Conservation (phyloP, 306 rosid species). For the Prunus mume region DNA sequence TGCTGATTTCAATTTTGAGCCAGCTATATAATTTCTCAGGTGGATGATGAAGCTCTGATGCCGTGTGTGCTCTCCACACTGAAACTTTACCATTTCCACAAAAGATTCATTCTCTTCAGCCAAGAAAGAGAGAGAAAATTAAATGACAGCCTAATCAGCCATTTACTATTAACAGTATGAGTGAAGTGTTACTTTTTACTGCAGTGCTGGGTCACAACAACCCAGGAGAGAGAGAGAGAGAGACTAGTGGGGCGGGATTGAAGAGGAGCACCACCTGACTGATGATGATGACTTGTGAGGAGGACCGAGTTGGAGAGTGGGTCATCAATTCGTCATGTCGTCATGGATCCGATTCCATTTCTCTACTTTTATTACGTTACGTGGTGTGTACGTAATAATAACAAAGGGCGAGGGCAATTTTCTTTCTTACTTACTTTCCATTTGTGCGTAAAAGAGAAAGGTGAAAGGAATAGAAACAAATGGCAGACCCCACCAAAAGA, state of each 20-base stretch:
- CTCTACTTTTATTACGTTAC: neutral
- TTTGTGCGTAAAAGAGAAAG: neutral
- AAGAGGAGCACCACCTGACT: neutral
- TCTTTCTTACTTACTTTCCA: neutral
- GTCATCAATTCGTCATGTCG: neutral
- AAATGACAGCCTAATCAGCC: neutral
- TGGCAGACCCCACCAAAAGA: neutral
- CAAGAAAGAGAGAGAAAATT: neutral
- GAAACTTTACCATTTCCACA: neutral
- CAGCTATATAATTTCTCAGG: slow-evolving; percentile 8
- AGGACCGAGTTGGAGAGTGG: neutral
- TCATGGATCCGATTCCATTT: neutral
- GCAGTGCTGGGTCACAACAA: neutral
- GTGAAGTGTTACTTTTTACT: slow-evolving; percentile 6
- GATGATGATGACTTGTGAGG: neutral
- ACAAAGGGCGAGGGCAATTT: neutral
- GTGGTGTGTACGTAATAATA: neutral
- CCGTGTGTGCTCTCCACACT: slow-evolving; percentile 16
- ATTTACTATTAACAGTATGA: neutral
- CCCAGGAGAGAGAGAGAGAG: no score
- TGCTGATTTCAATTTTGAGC: neutral
- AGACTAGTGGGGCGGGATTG: no score
- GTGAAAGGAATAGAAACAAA: neutral
- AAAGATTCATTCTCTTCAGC: slow-evolving; percentile 16
- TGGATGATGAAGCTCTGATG: slow-evolving; percentile 34